Evolutionary conservation across 768 basidiomycete genomes (phyloP).

Genomic region (Suillus plorans): DNA sequence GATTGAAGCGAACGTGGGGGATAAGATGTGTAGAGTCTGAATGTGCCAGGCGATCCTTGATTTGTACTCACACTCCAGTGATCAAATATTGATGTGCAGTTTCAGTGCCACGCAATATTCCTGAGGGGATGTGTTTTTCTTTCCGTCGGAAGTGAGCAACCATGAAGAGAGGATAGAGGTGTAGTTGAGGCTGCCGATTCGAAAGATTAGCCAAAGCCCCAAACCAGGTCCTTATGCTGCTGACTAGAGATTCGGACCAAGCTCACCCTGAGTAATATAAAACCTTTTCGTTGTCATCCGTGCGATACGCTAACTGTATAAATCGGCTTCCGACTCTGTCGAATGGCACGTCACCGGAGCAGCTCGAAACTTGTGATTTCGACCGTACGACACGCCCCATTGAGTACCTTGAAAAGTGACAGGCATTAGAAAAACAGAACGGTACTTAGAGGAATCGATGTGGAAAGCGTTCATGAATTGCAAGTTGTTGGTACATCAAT

Average conservation of each 20-base stretch:
- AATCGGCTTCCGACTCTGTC: constrained; percentile 44
- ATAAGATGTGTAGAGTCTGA: too few relatives aligned
- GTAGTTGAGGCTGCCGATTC: constrained; percentile 57
- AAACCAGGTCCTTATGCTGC: constrained; percentile 36
- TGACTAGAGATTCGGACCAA: constrained; percentile 10
- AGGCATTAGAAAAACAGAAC: constrained; percentile 57
- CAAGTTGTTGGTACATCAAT: constrained; percentile 52
- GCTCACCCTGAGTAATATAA: constrained; percentile 29
- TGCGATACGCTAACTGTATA: constrained; percentile 84
- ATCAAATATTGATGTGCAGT: too few relatives aligned
- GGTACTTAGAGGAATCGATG: constrained; percentile 65
- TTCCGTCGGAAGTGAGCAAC: constrained; percentile 65
- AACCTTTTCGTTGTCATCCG: constrained; percentile 63
- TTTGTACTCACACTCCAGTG: too few relatives aligned
- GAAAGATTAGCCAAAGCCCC: constrained; percentile 64
- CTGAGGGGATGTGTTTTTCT: constrained; percentile 69
- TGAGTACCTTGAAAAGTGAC: constrained; percentile 74
- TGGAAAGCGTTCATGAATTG: constrained; percentile 66
- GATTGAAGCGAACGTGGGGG: too few relatives aligned
- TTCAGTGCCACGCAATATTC: too few relatives aligned
- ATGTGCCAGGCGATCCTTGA: too few relatives aligned
- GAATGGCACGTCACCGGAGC: constrained; percentile 26
- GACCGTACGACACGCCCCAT: constrained; percentile 64
- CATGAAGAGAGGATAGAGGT: constrained; percentile 70
- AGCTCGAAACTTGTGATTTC: constrained; percentile 66